phyloP scores from a whole-genome alignment of 225 moss, liverwort and hornwort genomes.

The Asterella californica region DNA sequence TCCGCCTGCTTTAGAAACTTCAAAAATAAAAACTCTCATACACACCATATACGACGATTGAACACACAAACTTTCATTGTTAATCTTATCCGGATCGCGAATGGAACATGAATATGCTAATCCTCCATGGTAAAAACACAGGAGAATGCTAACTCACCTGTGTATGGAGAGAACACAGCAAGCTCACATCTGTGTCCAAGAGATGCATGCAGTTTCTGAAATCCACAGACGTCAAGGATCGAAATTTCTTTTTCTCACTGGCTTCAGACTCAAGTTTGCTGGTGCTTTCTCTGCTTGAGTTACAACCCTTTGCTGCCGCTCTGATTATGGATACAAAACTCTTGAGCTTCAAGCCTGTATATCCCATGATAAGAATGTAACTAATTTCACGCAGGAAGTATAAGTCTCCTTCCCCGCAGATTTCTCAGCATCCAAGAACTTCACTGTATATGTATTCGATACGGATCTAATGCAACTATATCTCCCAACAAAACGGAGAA shows the following conservation, averaged over 20 bases:
- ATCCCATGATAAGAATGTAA: conserved; percentile 15
- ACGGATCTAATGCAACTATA: background rate
- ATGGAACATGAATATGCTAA: background rate
- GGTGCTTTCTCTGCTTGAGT: conserved; percentile 14
- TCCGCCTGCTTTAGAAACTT: background rate
- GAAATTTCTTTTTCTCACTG: conserved; percentile 60
- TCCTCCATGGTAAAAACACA: background rate
- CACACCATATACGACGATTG: background rate
- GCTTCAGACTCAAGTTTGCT: conserved; percentile 33
- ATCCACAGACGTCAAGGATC: conserved; percentile 72
- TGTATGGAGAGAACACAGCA: conserved; percentile 82
- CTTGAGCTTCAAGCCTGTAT: conserved; percentile 73
- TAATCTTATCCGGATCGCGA: background rate
- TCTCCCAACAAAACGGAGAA: background rate
- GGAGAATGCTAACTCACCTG: conserved; percentile 41
- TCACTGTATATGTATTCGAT: background rate
- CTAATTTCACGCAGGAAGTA: background rate
- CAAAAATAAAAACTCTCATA: background rate
- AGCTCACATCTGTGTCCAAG: conserved; percentile 78
- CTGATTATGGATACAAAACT: conserved; percentile 79
- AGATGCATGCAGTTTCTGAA: conserved; percentile 79
- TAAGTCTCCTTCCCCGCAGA: background rate
- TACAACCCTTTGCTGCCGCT: conserved; percentile 70
- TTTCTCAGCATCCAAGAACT: background rate
- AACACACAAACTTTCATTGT: background rate